Percentiles rank a stretch among this genome's conserved stretches.
These are phyloP conservation scores for Salix koriyanagi DNA, from an alignment of 345 rosid genomes.

Conservation along the genomic window DNA sequence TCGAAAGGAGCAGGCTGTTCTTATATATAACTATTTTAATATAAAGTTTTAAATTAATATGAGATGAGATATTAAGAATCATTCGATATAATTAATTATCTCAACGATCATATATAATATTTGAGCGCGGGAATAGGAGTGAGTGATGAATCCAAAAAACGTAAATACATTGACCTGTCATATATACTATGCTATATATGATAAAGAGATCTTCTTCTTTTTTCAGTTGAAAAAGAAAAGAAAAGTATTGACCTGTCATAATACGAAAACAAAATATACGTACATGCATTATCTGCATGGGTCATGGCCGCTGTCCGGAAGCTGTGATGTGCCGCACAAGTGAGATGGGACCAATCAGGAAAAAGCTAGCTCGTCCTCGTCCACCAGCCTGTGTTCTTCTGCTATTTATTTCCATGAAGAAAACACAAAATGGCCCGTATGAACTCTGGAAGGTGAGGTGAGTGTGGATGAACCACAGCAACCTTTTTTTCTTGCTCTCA, in stretches of 20 bases:
- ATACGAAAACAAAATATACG: neutral
- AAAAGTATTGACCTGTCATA: constrained; percentile 1
- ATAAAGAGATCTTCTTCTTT: too few relatives aligned
- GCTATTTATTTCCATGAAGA: neutral
- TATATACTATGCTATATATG: too few relatives aligned
- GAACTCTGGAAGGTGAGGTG: neutral
- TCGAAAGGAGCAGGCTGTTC: neutral
- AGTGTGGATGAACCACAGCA: neutral
- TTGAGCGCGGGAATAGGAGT: too few relatives aligned
- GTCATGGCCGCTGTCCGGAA: neutral
- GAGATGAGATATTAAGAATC: too few relatives aligned
- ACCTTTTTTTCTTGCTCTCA: neutral
- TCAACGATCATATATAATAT: too few relatives aligned
- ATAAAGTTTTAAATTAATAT: too few relatives aligned
- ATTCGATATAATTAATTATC: too few relatives aligned
- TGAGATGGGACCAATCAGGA: neutral
- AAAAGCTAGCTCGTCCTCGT: neutral
- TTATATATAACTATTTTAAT: too few relatives aligned
- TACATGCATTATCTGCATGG: neutral
- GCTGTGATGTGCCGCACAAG: neutral
- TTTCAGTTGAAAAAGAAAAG: too few relatives aligned
- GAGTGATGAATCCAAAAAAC: too few relatives aligned
- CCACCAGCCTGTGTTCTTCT: neutral
- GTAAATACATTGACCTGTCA: too few relatives aligned
- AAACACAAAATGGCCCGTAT: neutral